Evolutionary conservation across 768 basidiomycete genomes (phyloP).

Genomic region (Mycena capillaripes): DNA sequence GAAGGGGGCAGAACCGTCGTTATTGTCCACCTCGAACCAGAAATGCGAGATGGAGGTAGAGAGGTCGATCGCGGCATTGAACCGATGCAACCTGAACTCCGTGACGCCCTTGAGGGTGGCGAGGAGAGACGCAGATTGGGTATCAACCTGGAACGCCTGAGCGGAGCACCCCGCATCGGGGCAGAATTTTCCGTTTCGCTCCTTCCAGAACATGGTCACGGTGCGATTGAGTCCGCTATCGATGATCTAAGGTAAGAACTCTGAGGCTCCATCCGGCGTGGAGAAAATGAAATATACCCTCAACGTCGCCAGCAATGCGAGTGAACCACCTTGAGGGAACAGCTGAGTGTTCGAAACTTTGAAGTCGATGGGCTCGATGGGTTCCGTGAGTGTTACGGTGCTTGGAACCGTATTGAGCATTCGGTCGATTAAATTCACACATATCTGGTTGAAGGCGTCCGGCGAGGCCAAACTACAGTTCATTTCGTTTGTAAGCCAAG

Average conservation of each 20-base stretch:
- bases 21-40: not conserved
- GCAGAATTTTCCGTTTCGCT: not conserved
- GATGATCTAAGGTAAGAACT: not conserved
- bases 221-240: not conserved
- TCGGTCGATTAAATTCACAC: not conserved
- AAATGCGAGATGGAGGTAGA: not conserved
- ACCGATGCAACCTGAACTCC: not conserved
- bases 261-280: not conserved
- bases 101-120: not conserved
- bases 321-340: not conserved
- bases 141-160: not conserved
- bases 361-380: not conserved
- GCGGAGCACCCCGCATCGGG: not conserved
- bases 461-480: not conserved
- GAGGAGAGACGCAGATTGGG: not conserved
- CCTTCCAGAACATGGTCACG: slow-evolving; percentile 1
- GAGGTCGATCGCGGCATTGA: not conserved
- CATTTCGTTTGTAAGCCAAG: not conserved
- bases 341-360: not conserved
- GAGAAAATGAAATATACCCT: not conserved
- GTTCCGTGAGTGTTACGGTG: not conserved
- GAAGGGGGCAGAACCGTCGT: not conserved
- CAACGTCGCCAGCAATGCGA: not conserved
- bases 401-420: not conserved
- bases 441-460: not conserved